Conservation (phyloP, 2,329 filamentous ascomycete species). For the Davidsoniella neocaledoniae region DNA sequence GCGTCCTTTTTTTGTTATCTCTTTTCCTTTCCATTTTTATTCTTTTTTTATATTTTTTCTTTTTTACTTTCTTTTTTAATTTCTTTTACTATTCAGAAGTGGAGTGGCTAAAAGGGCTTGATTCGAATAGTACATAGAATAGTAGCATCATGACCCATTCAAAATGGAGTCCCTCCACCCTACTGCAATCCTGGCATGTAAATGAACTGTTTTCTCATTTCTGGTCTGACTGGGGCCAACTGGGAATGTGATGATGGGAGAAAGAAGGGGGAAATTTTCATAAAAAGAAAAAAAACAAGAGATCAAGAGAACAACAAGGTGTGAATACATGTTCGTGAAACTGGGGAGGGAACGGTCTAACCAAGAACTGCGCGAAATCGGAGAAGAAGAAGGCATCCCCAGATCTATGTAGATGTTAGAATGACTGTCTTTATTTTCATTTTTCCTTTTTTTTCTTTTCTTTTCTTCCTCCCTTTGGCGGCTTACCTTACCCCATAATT, state of each 20-base stretch:
- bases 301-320: not conserved
- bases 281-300: not conserved
- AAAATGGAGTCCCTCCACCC: not conserved
- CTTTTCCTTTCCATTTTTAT: not conserved
- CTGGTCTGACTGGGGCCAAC: not conserved
- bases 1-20: not conserved
- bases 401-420: too few species aligned
- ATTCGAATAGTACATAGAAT: not conserved
- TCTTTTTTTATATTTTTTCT: too few species aligned
- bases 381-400: too few species aligned
- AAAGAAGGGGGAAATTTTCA: not conserved
- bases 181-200: not conserved
- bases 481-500: conserved; percentile 5
- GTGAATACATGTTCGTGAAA: not conserved
- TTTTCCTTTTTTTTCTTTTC: too few species aligned
- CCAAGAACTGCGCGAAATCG: too few species aligned
- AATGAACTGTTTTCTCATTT: not conserved
- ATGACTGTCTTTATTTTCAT: too few species aligned
- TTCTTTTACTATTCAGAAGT: not conserved
- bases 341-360: too few species aligned
- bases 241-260: not conserved
- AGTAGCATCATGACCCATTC: not conserved
- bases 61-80: too few species aligned
- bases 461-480: too few species aligned
- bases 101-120: not conserved